A percentile compares a stretch with the other conserved stretches of the same genome.
Evolutionary conservation across 2,329 filamentous ascomycete species (phyloP).

Genomic region (Ramichloridium luteum): DNA sequence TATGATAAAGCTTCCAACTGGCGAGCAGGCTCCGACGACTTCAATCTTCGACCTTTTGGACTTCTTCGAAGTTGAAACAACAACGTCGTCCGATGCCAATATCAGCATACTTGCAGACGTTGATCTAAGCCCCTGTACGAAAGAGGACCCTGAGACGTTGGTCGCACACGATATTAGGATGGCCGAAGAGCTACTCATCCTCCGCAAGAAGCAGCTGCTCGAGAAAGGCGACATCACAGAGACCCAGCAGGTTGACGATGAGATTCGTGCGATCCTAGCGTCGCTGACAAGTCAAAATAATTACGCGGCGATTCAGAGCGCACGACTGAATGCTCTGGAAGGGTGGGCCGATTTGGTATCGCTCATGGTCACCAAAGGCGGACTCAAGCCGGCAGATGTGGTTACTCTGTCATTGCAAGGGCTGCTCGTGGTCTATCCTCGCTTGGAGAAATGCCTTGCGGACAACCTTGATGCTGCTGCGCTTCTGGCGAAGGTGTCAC

Average conservation of each 20-base stretch:
- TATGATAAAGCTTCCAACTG: constrained; percentile 53
- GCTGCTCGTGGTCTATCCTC: constrained; percentile 76
- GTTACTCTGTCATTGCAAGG: constrained; percentile 77
- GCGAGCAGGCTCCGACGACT: constrained; percentile 53
- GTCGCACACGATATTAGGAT: constrained; percentile 56
- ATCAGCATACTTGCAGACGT: constrained; percentile 52
- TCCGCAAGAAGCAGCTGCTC: constrained; percentile 53
- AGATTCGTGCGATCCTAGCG: constrained; percentile 48
- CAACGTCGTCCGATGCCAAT: constrained; percentile 28
- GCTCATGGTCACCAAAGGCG: constrained; percentile 70
- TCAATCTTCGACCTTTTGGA: constrained; percentile 90
- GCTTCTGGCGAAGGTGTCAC: constrained; percentile 65
- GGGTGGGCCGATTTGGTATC: constrained; percentile 78
- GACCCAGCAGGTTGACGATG: constrained; percentile 37
- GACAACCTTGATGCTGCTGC: constrained; percentile 58
- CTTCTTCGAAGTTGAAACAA: constrained; percentile 59
- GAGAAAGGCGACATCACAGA: constrained; percentile 28
- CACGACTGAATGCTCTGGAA: constrained; percentile 56
- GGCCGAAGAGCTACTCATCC: constrained; percentile 58
- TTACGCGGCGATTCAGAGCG: constrained; percentile 42
- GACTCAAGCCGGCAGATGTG: constrained; percentile 64
- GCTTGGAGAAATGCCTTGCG: constrained; percentile 64
- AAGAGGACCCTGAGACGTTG: constrained; percentile 45
- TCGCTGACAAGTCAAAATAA: constrained; percentile 54
- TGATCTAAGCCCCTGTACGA: constrained; percentile 53